Evolutionary conservation across 1,284 basidiomycete species (phyloP).

Genomic region (Apiotrichum laibachii): DNA sequence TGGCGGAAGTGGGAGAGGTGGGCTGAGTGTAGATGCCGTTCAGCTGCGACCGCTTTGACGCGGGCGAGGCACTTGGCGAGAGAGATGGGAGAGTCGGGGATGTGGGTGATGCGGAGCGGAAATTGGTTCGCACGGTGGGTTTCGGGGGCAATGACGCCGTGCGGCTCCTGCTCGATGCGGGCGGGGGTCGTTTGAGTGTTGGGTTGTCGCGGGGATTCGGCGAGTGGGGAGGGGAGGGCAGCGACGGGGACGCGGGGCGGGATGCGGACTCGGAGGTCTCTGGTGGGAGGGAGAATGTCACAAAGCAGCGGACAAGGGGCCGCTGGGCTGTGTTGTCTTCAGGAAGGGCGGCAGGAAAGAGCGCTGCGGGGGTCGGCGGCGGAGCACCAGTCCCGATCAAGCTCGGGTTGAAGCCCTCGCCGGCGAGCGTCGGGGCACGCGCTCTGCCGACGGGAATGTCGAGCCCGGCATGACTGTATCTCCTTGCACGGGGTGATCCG

Average conservation of each 20-base stretch:
- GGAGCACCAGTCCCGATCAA: not conserved
- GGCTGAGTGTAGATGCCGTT: constrained; percentile 5
- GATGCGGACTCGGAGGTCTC: too few relatives aligned
- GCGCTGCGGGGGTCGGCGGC: not conserved
- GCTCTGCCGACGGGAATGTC: constrained; percentile 15
- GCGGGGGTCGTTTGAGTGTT: not conserved
- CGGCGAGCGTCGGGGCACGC: constrained; percentile 43
- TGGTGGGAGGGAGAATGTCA: constrained; percentile 29
- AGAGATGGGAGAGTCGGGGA: not conserved
- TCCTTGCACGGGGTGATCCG: constrained; percentile 11
- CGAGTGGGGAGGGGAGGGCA: too few relatives aligned
- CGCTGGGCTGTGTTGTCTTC: constrained; percentile 14
- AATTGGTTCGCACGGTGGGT: not conserved
- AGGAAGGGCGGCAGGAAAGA: constrained; percentile 7
- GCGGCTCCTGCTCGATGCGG: constrained; percentile 1
- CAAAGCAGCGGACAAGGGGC: constrained; percentile 36
- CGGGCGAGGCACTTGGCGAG: too few relatives aligned
- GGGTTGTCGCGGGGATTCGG: too few relatives aligned
- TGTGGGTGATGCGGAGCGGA: not conserved
- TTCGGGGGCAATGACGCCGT: constrained; percentile 17
- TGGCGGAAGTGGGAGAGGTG: not conserved
- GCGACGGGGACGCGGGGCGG: not conserved
- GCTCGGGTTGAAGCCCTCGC: constrained; percentile 30
- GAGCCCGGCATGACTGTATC: constrained; percentile 11
- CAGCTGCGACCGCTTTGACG: not conserved